phyloP scores from a whole-genome alignment of 2,329 filamentous ascomycete genomes.

The Mollisia scopiformis region DNA sequence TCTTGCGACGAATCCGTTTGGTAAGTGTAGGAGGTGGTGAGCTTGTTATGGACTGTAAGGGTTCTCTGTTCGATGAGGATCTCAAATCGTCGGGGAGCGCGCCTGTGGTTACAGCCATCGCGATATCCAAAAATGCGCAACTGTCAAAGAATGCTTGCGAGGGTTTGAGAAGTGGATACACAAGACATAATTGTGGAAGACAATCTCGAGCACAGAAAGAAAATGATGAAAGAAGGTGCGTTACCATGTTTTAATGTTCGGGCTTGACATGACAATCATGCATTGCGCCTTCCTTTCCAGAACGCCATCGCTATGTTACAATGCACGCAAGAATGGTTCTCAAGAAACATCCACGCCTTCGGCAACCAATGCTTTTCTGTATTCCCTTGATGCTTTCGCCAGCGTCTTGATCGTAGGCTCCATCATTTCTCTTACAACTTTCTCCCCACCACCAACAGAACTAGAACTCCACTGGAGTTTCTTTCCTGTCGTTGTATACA shows the following conservation, averaged over 20 bases:
- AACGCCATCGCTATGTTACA: conserved; percentile 35
- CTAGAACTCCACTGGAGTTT: conserved; percentile 71
- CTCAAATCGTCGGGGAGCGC: conserved; percentile 12
- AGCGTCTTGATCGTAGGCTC: conserved; percentile 74
- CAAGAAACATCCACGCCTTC: conserved; percentile 42
- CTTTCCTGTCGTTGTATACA: conserved; percentile 73
- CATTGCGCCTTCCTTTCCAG: conserved; percentile 18
- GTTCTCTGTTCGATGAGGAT: conserved; percentile 18
- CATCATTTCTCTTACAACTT: conserved; percentile 76
- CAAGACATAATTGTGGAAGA: neutral
- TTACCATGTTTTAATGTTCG: neutral
- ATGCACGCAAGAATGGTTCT: neutral
- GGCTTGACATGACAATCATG: conserved; percentile 9
- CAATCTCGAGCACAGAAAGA: neutral
- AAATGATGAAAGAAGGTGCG: neutral
- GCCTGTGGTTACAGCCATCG: conserved; percentile 24
- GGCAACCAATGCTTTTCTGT: conserved; percentile 71
- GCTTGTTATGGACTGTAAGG: conserved; percentile 19
- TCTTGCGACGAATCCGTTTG: conserved; percentile 37
- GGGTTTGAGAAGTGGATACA: neutral
- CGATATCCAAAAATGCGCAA: conserved; percentile 23
- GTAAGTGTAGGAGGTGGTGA: conserved; percentile 14
- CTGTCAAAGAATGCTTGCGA: conserved; percentile 6
- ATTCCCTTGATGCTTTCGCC: conserved; percentile 70
- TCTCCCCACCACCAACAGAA: conserved; percentile 72